Evolutionary conservation across 2,329 filamentous ascomycete genomes (phyloP), one percentile per base, ranked within the genome.

Genomic region (Shiraia bambusicola): DNA sequence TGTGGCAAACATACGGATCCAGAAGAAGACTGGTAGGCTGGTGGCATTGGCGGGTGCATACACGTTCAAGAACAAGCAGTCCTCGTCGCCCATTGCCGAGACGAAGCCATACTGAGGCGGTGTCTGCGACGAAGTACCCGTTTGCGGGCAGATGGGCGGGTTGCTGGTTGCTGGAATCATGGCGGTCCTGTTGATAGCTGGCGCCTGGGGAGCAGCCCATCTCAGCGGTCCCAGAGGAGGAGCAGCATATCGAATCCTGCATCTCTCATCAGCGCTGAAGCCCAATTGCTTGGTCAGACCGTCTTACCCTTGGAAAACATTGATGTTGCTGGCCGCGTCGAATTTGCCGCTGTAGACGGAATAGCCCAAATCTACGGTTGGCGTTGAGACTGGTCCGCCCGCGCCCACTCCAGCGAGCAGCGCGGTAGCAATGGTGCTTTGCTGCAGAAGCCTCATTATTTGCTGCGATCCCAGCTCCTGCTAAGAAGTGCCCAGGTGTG

Each of bases 1-100:
- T 16, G 3, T 33, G 19, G 10, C 17, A 22, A 7, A 62, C 67
- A 42, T 47, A 70, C 67, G 75, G 32, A 80, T 78, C 56, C 76
- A 80, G 8, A 79, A 64, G 73, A 76, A 79, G 4, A 81, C 76
- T 1, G 77, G 76, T 15, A 79, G 50, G 42, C 75, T 76, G 10
- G 70, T 75, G 2, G 70, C 69, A 29, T 67, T 58, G 4, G 51
- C 52, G 4, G 71, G 71, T 6, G 64, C 65, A 40, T 65, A 66
- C 3, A 72, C 65, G 38, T 73, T 70, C 28, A 72, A 44, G 27
- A 69, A 65, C 34, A 73, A 41, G 46, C 71, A 74, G 47, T 73
- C 69, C 43, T 74, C 69, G 19, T 64, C 53, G 4, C 64, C 60
- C 11, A 58, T 50, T 9, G 49, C 57, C 36, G 63, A 67, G 1